Evolutionary conservation across 2,329 filamentous ascomycete species (phyloP).

Genomic region (Triangularia setosa): DNA sequence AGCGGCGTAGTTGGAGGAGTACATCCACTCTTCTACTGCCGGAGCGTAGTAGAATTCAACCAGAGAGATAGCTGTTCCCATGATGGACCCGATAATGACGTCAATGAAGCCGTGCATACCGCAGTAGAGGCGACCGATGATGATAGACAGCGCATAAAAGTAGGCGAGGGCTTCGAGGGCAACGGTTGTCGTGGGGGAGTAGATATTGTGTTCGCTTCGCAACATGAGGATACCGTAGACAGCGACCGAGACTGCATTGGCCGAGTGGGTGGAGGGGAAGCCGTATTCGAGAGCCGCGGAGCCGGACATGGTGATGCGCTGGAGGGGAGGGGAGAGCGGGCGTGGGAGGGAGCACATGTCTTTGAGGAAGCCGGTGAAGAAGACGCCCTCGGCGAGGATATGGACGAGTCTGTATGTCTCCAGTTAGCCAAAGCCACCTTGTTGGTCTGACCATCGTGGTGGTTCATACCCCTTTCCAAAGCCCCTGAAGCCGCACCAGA

Average conservation of each 20-base stretch:
- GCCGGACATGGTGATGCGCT: conserved; percentile 95
- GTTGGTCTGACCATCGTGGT: conserved; percentile 18
- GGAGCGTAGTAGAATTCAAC: conserved; percentile 59
- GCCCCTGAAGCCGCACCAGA: conserved; percentile 88
- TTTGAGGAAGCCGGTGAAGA: conserved; percentile 89
- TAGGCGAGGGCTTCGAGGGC: conserved; percentile 68
- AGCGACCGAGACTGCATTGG: conserved; percentile 92
- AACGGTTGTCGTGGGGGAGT: conserved; percentile 55
- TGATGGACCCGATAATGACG: conserved; percentile 72
- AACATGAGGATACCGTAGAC: conserved; percentile 76
- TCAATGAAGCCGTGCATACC: conserved; percentile 98
- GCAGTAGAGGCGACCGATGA: conserved; percentile 89
- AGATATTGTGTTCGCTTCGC: conserved; percentile 58
- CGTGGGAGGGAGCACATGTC: conserved; percentile 90
- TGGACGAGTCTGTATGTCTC: conserved; percentile 56
- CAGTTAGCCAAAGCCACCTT: neutral
- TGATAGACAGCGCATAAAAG: conserved; percentile 83
- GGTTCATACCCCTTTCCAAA: conserved; percentile 78
- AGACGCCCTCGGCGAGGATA: conserved; percentile 73
- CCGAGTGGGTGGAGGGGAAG: conserved; percentile 94
- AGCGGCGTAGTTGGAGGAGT: conserved; percentile 59
- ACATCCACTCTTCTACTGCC: conserved; percentile 66
- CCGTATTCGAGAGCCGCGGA: conserved; percentile 94
- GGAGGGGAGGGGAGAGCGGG: conserved; percentile 84
- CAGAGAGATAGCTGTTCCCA: conserved; percentile 65